Base-by-base conservation (phyloP, 2,329 filamentous ascomycete genomes). In the Penicillium sp. region DNA sequence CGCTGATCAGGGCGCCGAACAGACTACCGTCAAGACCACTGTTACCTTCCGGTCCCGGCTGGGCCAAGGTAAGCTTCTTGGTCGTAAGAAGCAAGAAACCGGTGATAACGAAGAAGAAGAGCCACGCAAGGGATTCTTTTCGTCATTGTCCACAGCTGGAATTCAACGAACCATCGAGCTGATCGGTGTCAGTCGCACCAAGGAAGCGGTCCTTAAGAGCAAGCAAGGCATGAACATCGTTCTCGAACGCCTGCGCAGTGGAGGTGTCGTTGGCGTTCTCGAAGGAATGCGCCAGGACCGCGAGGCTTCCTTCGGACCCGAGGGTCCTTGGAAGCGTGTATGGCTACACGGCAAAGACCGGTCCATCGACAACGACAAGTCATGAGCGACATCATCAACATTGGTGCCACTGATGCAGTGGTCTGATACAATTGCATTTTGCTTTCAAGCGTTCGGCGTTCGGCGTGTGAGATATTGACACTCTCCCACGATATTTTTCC, bases 271-370 rank as follows among this genome's bases (percentile, higher is more conserved):
- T 14, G 86, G 75, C 21, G 87, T 89, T n/a, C 74, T 90, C 29
- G 87, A 89, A 60, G 86, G 86, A 27, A 89, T 89, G 86, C 78
- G 85, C 48, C 76, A 79, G 63, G 86, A 89, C 66, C 78, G 81
- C 39, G 79, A 83, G 62, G 67, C 69, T 47, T 64, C 70, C 54
- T 63, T 69, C 55, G 73, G 70, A 4, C 60, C 67, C 6, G 72
- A 77, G 16, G 70, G 74, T 6, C 68, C 72, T 13, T 77, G 74
- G 73, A 75, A 77, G 62, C 70, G 72, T 27, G 70, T 71, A 18
- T 78, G 73, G 75, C 56, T 72, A 21, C 67, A 73, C 14, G 71
- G 73, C 7, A 67, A 64, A 46, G 64, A 65, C 1, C 60, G 62
- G 24, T 55, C 60, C 24, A 45, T 56, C 40, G 66, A 71, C 27